Percentiles rank a stretch among this genome's conserved stretches.
phyloP scores from a whole-genome alignment of 2,329 filamentous ascomycete genomes.

The Ilyonectria destructans region DNA sequence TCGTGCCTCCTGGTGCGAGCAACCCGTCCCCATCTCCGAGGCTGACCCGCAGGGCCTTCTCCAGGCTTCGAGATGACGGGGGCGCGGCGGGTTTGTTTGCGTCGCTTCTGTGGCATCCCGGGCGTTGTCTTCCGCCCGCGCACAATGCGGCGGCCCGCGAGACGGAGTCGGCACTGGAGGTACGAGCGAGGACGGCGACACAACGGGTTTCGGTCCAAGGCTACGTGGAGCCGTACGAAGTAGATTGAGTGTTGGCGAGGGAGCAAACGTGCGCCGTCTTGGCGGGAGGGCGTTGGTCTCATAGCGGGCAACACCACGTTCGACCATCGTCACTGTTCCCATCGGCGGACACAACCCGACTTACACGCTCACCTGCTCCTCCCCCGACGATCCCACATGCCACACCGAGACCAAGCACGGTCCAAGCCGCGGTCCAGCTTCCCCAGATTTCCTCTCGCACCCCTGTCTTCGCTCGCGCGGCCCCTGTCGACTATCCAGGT shows the following conservation, averaged over 20 bases:
- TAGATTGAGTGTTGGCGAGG: background rate
- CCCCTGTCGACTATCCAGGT: constrained; percentile 7
- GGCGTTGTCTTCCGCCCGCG: background rate
- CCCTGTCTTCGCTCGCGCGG: background rate
- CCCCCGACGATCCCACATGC: constrained; percentile 18
- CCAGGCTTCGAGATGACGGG: background rate
- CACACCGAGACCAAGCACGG: constrained; percentile 13
- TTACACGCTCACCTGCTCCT: background rate
- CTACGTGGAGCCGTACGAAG: background rate
- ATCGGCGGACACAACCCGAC: background rate
- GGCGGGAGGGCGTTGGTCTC: background rate
- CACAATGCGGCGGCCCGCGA: constrained; percentile 21
- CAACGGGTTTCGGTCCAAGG: constrained; percentile 16
- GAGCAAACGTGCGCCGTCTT: background rate
- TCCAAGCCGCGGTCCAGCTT: constrained; percentile 19
- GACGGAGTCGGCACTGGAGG: constrained; percentile 5
- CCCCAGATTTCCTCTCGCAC: constrained; percentile 14
- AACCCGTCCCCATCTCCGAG: constrained; percentile 15
- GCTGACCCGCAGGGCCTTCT: constrained; percentile 14
- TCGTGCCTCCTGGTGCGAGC: constrained; percentile 1
- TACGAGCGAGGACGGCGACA: constrained; percentile 5
- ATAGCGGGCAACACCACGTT: background rate
- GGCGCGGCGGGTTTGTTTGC: constrained; percentile 14
- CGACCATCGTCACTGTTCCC: background rate
- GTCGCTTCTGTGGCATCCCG: constrained; percentile 12